Base-by-base conservation (phyloP, 2,329 filamentous ascomycete genomes). In the Fusarium avenaceum region DNA sequence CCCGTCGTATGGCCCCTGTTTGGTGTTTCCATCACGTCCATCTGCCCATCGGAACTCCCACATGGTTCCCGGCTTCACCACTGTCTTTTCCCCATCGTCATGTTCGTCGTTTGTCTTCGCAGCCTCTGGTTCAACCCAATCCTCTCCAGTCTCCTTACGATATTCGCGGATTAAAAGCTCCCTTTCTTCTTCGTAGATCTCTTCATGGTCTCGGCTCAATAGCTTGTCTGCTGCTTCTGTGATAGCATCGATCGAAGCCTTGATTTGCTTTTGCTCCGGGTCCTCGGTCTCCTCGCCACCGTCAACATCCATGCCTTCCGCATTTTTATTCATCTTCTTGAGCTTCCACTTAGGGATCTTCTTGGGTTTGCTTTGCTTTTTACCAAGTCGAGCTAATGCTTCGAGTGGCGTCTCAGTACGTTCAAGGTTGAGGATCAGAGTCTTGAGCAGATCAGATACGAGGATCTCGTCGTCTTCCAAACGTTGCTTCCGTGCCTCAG, bases 21-120 rank as follows among this genome's bases (percentile, higher is more conserved):
- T 86, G 47, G 88, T 86, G 13, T 87, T 92, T 28, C 88, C 91
- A 75, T 97, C 95, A 40, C 94, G 86, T 19, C 92, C 93, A 77
- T 97, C 94, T 39, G 89, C 90, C 96, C 96, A 99, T 60, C 93
- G 87, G 77, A 93, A 99, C 79, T 98, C 92, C 94, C 95, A 99
- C 72, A 73, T 76, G 19, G 65, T 69, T 38, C 69, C 73, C 50
- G 61, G 53, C 42, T 69, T 63, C 65, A 72, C 58, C 56, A 67
- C 45, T 53, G 55, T 22, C 22, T 53, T 55, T 30, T 63, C 43
- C n/a, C 17, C 47, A 43, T 69, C 57, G n/a, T 63, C 57, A 22
- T 65, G 57, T 14, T 70, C 63, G 48, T 67, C 59, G 33, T 74
- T 74, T 19, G 75, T 76, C 24, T 78, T 75, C 46, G 75, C 72